Percentiles rank a stretch among this genome's conserved stretches.
These are phyloP conservation scores for Myxozyma lipomycoides DNA, from an alignment of 805 yeast species.

Conservation along the genomic window DNA sequence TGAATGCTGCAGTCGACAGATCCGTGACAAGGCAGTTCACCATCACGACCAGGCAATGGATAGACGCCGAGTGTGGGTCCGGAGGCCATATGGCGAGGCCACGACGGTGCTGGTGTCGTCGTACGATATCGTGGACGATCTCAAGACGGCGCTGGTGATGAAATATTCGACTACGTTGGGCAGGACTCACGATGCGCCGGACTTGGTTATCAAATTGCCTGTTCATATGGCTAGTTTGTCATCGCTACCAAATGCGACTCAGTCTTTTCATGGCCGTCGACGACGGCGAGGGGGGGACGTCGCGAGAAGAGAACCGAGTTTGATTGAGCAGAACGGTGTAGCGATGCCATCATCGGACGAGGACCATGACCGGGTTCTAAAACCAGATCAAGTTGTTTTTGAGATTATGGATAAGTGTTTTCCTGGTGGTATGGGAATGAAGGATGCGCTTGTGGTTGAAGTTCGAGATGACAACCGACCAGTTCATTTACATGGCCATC, in stretches of 20 bases:
- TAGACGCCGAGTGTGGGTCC: conserved; percentile 39
- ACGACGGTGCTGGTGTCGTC: conserved; percentile 64
- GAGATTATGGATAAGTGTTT: conserved; percentile 53
- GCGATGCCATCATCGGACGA: background rate
- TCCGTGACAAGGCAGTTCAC: too few species aligned
- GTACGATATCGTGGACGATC: conserved; percentile 72
- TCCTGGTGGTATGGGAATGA: conserved; percentile 65
- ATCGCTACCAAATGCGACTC: conserved; percentile 14
- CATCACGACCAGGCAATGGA: conserved; percentile 17
- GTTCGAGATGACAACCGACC: conserved; percentile 33
- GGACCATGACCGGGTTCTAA: conserved; percentile 29
- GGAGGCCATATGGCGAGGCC: conserved; percentile 45
- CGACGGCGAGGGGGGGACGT: conserved; percentile 3
- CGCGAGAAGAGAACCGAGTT: conserved; percentile 1
- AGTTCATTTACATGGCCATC: background rate
- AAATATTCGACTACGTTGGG: conserved; percentile 69
- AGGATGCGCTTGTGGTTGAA: conserved; percentile 62
- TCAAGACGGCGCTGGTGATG: conserved; percentile 58
- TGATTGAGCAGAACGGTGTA: background rate
- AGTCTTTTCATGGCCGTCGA: conserved; percentile 1
- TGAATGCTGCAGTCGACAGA: too few species aligned
- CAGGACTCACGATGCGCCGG: conserved; percentile 63
- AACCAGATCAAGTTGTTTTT: conserved; percentile 63
- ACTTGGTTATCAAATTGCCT: conserved; percentile 38
- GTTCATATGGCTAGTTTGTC: conserved; percentile 5